Evolutionary conservation across 805 yeast species (phyloP), one percentile per base, ranked within the genome.

Genomic region (Candida stauntonica): DNA sequence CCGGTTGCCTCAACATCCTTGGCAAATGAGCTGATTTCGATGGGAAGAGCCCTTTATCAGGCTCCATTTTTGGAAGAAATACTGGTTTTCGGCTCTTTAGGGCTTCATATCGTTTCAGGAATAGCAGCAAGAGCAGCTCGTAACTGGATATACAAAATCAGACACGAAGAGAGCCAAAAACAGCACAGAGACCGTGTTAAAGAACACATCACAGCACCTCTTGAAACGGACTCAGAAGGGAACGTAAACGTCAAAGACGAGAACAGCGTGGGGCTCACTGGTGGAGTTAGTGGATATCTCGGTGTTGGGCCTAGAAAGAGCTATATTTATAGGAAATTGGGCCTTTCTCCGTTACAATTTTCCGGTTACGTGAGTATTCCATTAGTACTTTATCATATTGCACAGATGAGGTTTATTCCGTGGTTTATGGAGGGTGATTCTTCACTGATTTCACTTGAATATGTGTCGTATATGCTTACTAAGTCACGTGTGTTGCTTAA

Each of bases 21-120:
- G 3, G 72, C 75, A 3, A 72, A 79, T 36, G 81, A 79, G 36
- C 47, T 77, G 23, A 63, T 84, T 35, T 73, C 79, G 45, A 64
- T 79, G 61, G 77, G 78, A 1, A 65, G 91, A 27, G 71, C 76
- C 14, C 48, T 84, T 0, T 84, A 83, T 54, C 84, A 79, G 41
- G 62, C 67, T 0, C 69, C 79, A 1, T 47, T 61, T 2, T 58
- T 77, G 12, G 91, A 82, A 51, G 54, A 55, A 7, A 37, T 64
- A 0, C 48, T 74, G n/a, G 64, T 80, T 0, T 64, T 63, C 45
- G 79, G 74, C 1, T 60, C 79, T 0, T 58, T 68, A 2, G 53
- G 61, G 0, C 45, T 60, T 3, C 93, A 84, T 51, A 62, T 82
- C 1, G 20, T 62, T 1, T 60, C 79, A 33, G 91, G 93, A 0